Percentiles rank a stretch among this genome's conserved stretches.
Evolutionary conservation across 371 early-diverging fungal species (phyloP).

Genomic region (Massospora cicadina): DNA sequence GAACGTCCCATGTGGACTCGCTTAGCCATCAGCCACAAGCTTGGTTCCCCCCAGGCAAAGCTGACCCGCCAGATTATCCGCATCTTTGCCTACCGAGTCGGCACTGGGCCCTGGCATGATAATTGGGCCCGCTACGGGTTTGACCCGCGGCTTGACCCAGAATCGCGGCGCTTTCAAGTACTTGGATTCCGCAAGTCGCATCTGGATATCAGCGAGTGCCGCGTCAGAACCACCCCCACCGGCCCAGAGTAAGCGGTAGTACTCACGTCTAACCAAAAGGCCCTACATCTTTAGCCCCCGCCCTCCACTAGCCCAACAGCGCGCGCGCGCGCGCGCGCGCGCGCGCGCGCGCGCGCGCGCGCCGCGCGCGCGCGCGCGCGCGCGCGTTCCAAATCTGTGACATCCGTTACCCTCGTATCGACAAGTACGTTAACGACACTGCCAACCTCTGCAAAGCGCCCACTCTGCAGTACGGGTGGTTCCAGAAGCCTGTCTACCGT

Average conservation of each 20-base stretch:
- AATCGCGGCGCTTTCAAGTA: neutral
- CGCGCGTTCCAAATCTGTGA: neutral
- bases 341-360: too few relatives aligned
- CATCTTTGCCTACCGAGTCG: neutral
- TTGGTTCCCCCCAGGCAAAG: neutral
- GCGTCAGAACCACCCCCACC: neutral
- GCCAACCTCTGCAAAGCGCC: neutral
- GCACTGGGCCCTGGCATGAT: neutral
- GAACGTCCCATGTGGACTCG: neutral
- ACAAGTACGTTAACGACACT: neutral
- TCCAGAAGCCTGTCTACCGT: neutral
- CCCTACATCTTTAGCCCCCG: neutral
- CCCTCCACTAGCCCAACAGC: neutral
- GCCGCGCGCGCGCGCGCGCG: too few relatives aligned
- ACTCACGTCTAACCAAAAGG: neutral
- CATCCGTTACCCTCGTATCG: neutral
- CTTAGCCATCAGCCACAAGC: neutral
- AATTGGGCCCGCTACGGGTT: neutral
- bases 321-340: too few relatives aligned
- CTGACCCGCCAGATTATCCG: neutral
- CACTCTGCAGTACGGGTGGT: neutral
- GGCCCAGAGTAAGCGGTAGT: neutral
- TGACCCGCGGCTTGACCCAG: neutral
- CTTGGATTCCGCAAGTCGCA: neutral
- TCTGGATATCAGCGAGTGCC: neutral